phyloP scores from a whole-genome alignment of 2,329 filamentous ascomycete genomes.

The Helotiales sp. region DNA sequence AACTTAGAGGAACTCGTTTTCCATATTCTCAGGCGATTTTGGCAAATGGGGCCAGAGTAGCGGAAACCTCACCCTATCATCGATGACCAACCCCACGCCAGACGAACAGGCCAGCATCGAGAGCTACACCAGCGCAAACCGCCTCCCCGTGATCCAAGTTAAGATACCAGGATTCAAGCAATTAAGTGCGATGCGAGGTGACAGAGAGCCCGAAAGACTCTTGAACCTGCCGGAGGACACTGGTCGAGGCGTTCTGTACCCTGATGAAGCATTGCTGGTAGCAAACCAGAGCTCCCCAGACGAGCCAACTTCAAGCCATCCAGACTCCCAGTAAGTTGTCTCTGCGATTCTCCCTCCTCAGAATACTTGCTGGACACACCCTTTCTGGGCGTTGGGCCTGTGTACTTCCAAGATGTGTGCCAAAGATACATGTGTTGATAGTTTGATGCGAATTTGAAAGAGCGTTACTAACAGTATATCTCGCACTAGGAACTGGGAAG shows the following conservation, averaged over 20 bases:
- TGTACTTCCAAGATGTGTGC: no score
- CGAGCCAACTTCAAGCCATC: neutral
- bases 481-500: neutral
- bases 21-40: neutral
- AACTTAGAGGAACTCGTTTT: neutral
- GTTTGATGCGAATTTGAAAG: no score
- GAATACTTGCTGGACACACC: no score
- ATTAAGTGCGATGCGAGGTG: neutral
- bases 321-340: neutral
- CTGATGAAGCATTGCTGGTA: neutral
- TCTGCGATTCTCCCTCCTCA: neutral
- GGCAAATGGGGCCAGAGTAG: neutral
- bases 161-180: neutral
- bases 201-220: neutral
- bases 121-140: neutral
- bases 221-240: neutral
- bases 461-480: neutral
- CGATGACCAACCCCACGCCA: neutral
- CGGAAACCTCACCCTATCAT: neutral
- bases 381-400: no score
- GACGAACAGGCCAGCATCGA: neutral
- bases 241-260: neutral
- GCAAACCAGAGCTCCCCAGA: neutral
- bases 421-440: no score
- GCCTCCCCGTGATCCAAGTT: neutral